A percentile compares a stretch with the other conserved stretches of the same genome.
Conservation (phyloP, 495 filamentous ascomycete species). For the Hamigera avellanea region DNA sequence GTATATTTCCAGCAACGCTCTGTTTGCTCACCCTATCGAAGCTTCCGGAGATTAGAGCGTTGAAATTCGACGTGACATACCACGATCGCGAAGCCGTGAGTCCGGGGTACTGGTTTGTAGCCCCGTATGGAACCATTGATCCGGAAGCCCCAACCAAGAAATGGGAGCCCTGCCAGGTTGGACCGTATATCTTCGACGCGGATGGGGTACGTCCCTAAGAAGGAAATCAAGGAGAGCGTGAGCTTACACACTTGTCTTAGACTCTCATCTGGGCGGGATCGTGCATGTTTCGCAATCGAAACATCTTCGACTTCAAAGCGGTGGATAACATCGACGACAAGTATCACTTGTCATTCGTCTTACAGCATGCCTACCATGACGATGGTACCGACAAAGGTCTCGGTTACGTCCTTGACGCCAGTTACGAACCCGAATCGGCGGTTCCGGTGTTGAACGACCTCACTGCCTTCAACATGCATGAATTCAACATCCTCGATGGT, state of each 20-base stretch:
- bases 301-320: constrained; percentile 26
- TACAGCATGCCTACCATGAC: constrained; percentile 12
- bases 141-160: constrained; percentile 14
- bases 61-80: constrained; percentile 18
- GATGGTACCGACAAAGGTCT: constrained; percentile 18
- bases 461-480: constrained; percentile 30
- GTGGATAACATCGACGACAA: constrained; percentile 16
- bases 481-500: constrained; percentile 29
- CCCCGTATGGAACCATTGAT: constrained; percentile 10
- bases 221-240: neutral
- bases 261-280: constrained; percentile 22
- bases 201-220: constrained; percentile 5
- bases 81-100: constrained; percentile 11
- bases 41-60: constrained; percentile 20
- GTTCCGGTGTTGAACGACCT: constrained; percentile 21
- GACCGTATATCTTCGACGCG: constrained; percentile 7
- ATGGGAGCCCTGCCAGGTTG: constrained; percentile 4
- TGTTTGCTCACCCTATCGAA: constrained; percentile 1
- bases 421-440: constrained; percentile 21
- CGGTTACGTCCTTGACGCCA: constrained; percentile 18
- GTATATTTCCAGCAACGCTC: neutral
- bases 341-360: constrained; percentile 30
- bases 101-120: constrained; percentile 18
- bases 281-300: constrained; percentile 18
- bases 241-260: constrained; percentile 9